Conservation (phyloP, 2,329 filamentous ascomycete genomes). For the Cladophialophora yegresii region DNA sequence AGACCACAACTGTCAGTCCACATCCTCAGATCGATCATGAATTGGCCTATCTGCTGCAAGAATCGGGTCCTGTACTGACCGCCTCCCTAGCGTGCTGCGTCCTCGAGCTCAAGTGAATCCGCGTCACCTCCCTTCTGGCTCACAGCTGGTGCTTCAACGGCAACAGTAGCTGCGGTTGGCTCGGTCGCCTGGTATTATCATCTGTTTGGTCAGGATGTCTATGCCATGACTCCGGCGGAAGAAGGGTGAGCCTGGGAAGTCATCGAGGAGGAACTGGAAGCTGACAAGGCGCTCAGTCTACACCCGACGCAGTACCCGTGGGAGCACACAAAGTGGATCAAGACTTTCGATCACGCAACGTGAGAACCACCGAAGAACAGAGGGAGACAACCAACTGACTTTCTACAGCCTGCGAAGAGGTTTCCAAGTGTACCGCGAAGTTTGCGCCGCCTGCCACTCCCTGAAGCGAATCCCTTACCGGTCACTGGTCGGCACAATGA, state of each 20-base stretch:
- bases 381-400: slow-evolving; percentile 35
- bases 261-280: slow-evolving; percentile 32
- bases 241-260: slow-evolving; percentile 76
- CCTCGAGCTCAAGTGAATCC: slow-evolving; percentile 68
- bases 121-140: slow-evolving; percentile 75
- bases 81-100: slow-evolving; percentile 58
- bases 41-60: slow-evolving; percentile 40
- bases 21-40: slow-evolving; percentile 41
- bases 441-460: slow-evolving; percentile 97
- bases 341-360: slow-evolving; percentile 96
- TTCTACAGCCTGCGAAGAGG: slow-evolving; percentile 81
- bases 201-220: slow-evolving; percentile 83
- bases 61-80: slow-evolving; percentile 37
- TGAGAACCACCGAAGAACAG: slow-evolving; percentile 57
- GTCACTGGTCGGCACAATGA: slow-evolving; percentile 80
- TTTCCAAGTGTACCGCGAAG: slow-evolving; percentile 99
- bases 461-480: slow-evolving; percentile 93
- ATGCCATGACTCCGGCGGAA: slow-evolving; percentile 90
- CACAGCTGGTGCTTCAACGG: slow-evolving; percentile 82
- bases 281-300: slow-evolving; percentile 62
- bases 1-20: slow-evolving; percentile 73
- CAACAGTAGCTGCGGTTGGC: slow-evolving; percentile 81
- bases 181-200: slow-evolving; percentile 97
- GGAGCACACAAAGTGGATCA: slow-evolving; percentile 88
- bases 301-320: slow-evolving; percentile 91